Percentiles rank a stretch among this genome's conserved stretches.
These are phyloP conservation scores for Lycium barbarum DNA, from an alignment of 257 asterid genomes.

Conservation along the genomic window DNA sequence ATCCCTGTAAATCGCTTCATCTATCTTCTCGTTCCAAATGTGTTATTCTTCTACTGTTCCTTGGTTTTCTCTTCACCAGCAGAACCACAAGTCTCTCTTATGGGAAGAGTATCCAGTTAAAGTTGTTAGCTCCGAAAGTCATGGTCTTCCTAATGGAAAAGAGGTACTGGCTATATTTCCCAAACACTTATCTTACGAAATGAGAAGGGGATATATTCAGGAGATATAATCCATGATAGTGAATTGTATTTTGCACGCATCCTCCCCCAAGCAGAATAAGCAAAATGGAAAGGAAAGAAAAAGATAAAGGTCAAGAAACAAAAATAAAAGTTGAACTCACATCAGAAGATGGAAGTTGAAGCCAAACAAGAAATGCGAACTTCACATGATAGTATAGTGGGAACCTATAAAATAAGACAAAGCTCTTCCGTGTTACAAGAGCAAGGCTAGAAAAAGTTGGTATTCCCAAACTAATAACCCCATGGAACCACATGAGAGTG, in stretches of 20 bases:
- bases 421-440: conserved; percentile 21
- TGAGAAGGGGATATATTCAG: neutral
- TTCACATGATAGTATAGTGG: conserved; percentile 89
- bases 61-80: neutral
- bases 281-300: conserved; percentile 7
- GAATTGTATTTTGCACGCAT: neutral
- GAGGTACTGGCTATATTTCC: neutral
- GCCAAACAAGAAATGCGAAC: conserved; percentile 99
- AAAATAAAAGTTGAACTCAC: conserved; percentile 50
- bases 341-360: conserved; percentile 84
- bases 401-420: conserved; percentile 62
- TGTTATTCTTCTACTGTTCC: conserved; percentile 21
- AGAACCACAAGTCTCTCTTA: conserved; percentile 12
- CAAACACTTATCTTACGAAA: neutral
- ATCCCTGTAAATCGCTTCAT: neutral
- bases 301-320: neutral
- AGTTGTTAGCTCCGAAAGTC: neutral
- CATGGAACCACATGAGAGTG: conserved; percentile 25
- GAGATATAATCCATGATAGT: neutral
- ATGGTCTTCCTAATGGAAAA: neutral
- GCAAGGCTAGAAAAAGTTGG: neutral
- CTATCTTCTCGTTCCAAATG: neutral
- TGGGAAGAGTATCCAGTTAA: neutral
- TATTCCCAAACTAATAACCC: neutral
- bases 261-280: neutral